phyloP scores from a whole-genome alignment of 305 asterid species.

The Solanum hybrid region DNA sequence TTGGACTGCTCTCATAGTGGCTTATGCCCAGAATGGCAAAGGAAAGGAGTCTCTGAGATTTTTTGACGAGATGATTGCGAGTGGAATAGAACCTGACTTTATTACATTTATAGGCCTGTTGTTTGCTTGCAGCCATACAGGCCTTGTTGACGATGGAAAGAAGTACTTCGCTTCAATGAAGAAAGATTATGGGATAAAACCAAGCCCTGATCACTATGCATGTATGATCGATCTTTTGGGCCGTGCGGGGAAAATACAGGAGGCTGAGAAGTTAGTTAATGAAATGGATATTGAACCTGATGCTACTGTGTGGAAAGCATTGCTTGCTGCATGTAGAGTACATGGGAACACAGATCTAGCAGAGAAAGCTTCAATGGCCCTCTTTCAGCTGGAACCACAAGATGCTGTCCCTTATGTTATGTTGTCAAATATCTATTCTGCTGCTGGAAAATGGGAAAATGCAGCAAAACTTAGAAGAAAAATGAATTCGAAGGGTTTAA shows the following conservation, averaged over 20 bases:
- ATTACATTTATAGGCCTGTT: slow-evolving; percentile 70
- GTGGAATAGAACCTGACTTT: slow-evolving; percentile 61
- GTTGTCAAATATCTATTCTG: slow-evolving; percentile 65
- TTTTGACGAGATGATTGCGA: slow-evolving; percentile 48
- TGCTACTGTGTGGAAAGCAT: slow-evolving; percentile 68
- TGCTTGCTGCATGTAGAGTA: slow-evolving; percentile 64
- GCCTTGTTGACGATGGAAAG: slow-evolving; percentile 56
- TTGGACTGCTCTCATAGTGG: slow-evolving; percentile 79
- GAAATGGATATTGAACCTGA: slow-evolving; percentile 49
- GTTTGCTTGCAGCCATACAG: slow-evolving; percentile 87
- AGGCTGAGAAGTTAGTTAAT: slow-evolving; percentile 50
- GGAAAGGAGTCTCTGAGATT: slow-evolving; percentile 41
- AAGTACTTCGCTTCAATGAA: slow-evolving; percentile 52
- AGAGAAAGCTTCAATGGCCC: slow-evolving; percentile 51
- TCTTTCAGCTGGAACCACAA: slow-evolving; percentile 56
- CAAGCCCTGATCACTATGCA: slow-evolving; percentile 67
- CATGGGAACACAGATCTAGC: slow-evolving; percentile 60
- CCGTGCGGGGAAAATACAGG: slow-evolving; percentile 64
- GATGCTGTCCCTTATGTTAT: slow-evolving; percentile 68
- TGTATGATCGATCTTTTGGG: slow-evolving; percentile 86
- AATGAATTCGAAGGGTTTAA: slow-evolving; percentile 50
- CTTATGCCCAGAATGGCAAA: slow-evolving; percentile 65
- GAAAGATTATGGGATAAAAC: slow-evolving; percentile 44
- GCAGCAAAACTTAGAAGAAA: slow-evolving; percentile 49
- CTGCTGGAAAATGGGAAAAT: slow-evolving; percentile 58